Percentiles rank a stretch among this genome's conserved stretches.
Evolutionary conservation across 2,329 filamentous ascomycete species (phyloP).

Genomic region (Trichoderma lentiforme): DNA sequence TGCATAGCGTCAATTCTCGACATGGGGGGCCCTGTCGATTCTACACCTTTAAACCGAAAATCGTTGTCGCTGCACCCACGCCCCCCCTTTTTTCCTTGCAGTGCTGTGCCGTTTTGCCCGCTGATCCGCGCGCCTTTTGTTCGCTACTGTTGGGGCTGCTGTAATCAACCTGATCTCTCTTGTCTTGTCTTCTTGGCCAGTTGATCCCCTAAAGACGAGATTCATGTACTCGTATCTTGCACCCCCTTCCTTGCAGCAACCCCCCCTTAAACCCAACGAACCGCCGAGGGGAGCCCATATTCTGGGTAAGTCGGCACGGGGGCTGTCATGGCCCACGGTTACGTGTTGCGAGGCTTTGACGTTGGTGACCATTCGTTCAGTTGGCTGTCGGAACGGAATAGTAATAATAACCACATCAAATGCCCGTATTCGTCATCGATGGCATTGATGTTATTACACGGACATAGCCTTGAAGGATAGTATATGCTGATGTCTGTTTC

Average conservation of each 20-base stretch:
- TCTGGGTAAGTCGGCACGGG: slow-evolving; percentile 25
- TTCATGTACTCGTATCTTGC: neutral
- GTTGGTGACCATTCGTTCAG: too few species aligned
- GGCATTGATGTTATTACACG: neutral
- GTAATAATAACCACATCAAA: neutral
- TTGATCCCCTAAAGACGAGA: neutral
- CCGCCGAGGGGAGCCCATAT: neutral
- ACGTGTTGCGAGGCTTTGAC: slow-evolving; percentile 11
- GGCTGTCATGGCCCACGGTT: neutral
- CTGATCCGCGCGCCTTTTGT: neutral
- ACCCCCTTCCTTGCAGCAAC: neutral
- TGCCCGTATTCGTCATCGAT: neutral
- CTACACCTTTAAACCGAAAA: neutral
- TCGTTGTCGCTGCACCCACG: neutral
- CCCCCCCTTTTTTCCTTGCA: neutral
- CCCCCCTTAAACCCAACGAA: neutral
- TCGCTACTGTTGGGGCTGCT: neutral
- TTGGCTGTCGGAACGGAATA: neutral
- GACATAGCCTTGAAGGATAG: neutral
- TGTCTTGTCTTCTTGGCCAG: too few species aligned
- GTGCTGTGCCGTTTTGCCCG: slow-evolving; percentile 11
- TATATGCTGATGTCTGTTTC: neutral
- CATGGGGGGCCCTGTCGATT: neutral
- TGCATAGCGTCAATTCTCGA: slow-evolving; percentile 3
- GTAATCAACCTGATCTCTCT: neutral